Percentiles rank a stretch among this genome's conserved stretches.
phyloP scores from a whole-genome alignment of 768 basidiomycete genomes.

The Amanita exitialis region DNA sequence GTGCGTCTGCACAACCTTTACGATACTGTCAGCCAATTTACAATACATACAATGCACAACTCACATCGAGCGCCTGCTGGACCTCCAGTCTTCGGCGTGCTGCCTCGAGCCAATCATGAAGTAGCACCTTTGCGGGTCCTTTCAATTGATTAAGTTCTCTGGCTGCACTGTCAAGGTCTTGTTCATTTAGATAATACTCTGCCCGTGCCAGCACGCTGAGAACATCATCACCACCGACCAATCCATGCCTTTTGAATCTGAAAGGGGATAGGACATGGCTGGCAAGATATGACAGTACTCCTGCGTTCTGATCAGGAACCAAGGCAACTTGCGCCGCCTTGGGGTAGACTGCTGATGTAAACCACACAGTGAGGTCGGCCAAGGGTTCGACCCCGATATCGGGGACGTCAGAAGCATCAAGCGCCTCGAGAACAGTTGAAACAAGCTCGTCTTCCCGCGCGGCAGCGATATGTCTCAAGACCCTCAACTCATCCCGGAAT shows the following conservation, averaged over 20 bases:
- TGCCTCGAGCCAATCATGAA: constrained; percentile 86
- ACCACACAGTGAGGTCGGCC: constrained; percentile 87
- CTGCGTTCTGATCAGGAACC: constrained; percentile 86
- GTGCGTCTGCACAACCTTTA: constrained; percentile 72
- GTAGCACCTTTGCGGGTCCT: constrained; percentile 65
- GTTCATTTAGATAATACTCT: constrained; percentile 82
- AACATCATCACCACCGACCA: constrained; percentile 76
- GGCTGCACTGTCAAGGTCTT: constrained; percentile 84
- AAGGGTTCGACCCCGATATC: constrained; percentile 83
- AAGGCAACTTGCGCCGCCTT: constrained; percentile 83
- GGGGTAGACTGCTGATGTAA: constrained; percentile 72
- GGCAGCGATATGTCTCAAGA: constrained; percentile 63
- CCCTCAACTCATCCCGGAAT: constrained; percentile 85
- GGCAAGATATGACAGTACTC: constrained; percentile 78
- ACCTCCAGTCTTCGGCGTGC: constrained; percentile 85
- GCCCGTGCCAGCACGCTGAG: constrained; percentile 82
- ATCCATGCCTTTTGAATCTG: constrained; percentile 71
- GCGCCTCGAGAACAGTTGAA: constrained; percentile 51
- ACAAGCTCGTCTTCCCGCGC: constrained; percentile 66
- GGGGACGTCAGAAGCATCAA: constrained; percentile 64
- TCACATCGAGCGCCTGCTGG: constrained; percentile 82
- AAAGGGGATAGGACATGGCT: constrained; percentile 69
- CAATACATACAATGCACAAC: constrained; percentile 7
- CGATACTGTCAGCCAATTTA: constrained; percentile 6
- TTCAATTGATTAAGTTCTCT: constrained; percentile 87